Base-by-base conservation (phyloP, 163 green algal species). In the Scenedesmus sp. region DNA sequence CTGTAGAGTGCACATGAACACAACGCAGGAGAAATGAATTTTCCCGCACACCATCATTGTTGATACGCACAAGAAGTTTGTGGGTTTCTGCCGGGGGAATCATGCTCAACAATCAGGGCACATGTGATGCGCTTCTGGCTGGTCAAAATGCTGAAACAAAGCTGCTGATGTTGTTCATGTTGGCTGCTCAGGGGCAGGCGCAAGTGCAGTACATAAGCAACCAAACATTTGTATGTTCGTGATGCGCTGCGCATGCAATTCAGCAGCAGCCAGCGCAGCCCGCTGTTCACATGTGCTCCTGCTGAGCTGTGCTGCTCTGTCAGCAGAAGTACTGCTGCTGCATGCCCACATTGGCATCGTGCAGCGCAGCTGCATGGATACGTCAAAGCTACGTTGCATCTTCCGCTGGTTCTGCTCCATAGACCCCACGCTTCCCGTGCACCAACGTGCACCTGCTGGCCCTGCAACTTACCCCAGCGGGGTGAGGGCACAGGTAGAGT, bases 401-500 rank as follows among this genome's bases (percentile, higher is more conserved):
- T 79, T 52, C 23, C 4, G 23, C 70, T 13, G 23, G 23, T 23
- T 8, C 52, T 79, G 23, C 20, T 52, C 23, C 70, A 7, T 1
- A 5, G 54, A 79, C 23, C 70, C 70, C 70, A 79, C 70, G 70
- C 4, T 52, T 79, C 5, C 4, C 4, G 70, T 23, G 70, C 70
- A 79, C 26, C 67, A 77, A 52, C 70, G 70, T 52, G 23, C 23
- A 4, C 70, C 5, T 46, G 23, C 70, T 79, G 16, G 52, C 70
- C 70, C 66, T 34, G 66, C 66, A 23, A 79, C 70, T 96, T 46
- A 99, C 97, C 76, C 98, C 98, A n/a, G 94, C 95, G 10, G 98
- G 98, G 1, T 96, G 76, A 26, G 98, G 98, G 18, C 95, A 59
- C 79, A 99, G 96, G 96, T 96, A 99, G 3, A 99, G 52, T 0